Evolutionary conservation across 768 basidiomycete species (phyloP), one percentile per base, ranked within the genome.

Genomic region (Lepiota venenata): DNA sequence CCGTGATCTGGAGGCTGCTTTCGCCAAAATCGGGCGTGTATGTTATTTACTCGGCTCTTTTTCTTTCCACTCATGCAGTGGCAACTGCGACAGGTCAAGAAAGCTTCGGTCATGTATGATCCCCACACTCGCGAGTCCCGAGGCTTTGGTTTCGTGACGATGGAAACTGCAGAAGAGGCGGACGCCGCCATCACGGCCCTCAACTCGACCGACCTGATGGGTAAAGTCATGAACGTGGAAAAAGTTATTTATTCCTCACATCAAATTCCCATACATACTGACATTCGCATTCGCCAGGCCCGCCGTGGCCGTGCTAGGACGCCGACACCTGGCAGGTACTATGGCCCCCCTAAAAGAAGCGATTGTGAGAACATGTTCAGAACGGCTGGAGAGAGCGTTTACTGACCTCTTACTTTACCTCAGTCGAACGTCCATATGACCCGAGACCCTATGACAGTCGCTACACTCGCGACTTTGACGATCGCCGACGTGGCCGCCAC

Each of bases 311-410:
- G 93, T 57, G 93, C 92, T 15, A 79, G 93, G 59, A 91, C 93
- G 11, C 90, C 96, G 2, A 99, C 96, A 5, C 96, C 96, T 2
- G 96, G 96, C 22, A 75, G 88, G 50, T 99, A 99, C 80, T 92
- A 91, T 58, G 95, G 93, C 0, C 92, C 93, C 44, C 91, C 93
- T 41, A 93, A 95, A 73, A 80, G 90, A 37, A 72, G 75, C 56
- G 85, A 87, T 57, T 68, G 87, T 86, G 61, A 55, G 80, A 32
- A 69, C 35, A 60, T 53, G 22, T 57, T 47, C 18, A 37, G n/a
- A 48, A 46, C 20, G 20, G 29, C 2, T 38, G 16, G 49, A 38
- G 21, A 41, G 22, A 46, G 20, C 29, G 53, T 44, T 5, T 50
- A 46, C 46, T 35, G 46, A 55, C 62, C 15, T 59, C 51, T 18